Conservation (phyloP, 2,329 filamentous ascomycete genomes). For the Dothideomycetidae sp. region DNA sequence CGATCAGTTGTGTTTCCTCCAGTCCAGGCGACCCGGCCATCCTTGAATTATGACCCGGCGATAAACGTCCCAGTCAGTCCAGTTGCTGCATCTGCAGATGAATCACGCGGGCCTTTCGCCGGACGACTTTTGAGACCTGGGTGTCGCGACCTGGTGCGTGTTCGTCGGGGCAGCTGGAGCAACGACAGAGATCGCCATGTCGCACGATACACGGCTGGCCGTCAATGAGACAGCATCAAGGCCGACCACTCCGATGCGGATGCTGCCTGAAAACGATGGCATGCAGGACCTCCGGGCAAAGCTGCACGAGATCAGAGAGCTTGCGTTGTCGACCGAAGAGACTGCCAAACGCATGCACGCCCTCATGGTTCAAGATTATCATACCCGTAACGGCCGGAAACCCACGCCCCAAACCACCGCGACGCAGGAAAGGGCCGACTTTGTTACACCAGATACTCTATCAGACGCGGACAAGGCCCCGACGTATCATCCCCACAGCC, state of each 20-base stretch:
- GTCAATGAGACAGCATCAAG: background rate
- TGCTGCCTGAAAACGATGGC: conserved; percentile 36
- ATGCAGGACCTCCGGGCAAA: conserved; percentile 33
- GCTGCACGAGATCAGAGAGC: conserved; percentile 33
- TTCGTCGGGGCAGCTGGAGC: too few relatives aligned
- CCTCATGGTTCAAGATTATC: conserved; percentile 36
- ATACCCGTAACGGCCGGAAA: conserved; percentile 10
- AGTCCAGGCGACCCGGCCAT: too few relatives aligned
- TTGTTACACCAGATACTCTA: conserved; percentile 15
- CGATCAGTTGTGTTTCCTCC: too few relatives aligned
- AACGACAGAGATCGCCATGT: background rate
- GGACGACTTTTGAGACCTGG: too few relatives aligned
- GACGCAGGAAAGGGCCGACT: background rate
- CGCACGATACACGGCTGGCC: background rate
- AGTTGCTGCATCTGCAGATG: too few relatives aligned
- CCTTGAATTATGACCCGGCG: too few relatives aligned
- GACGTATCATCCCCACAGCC: conserved; percentile 21
- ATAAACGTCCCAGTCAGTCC: too few relatives aligned
- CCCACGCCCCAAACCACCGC: background rate
- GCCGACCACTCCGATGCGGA: background rate
- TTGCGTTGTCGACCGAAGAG: conserved; percentile 32
- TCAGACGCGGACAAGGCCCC: conserved; percentile 21
- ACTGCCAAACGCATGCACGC: conserved; percentile 35
- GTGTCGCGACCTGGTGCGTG: too few relatives aligned
- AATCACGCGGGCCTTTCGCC: too few relatives aligned